Conservation (phyloP, 345 rosid genomes). For the Erodium maritimum region DNA sequence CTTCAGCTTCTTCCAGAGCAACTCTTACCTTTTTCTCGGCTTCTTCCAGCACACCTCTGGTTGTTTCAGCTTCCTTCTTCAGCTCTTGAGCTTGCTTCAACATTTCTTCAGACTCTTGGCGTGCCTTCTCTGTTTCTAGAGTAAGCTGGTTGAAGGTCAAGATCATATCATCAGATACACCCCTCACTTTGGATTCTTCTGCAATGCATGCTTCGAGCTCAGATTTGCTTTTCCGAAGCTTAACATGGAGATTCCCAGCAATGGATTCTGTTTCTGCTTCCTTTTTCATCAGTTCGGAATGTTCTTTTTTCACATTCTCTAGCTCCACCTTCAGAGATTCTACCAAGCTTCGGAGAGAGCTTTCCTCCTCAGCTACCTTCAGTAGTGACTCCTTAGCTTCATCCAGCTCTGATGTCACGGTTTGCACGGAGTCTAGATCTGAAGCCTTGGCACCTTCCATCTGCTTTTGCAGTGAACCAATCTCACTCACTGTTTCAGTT, state of each 20-base stretch:
- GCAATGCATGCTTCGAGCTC: constrained; percentile 63
- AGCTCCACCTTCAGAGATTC: constrained; percentile 65
- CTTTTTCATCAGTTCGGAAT: constrained; percentile 56
- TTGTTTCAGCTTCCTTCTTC: constrained; percentile 38
- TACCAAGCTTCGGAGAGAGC: constrained; percentile 40
- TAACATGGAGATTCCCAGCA: constrained; percentile 73
- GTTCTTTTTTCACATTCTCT: constrained; percentile 65
- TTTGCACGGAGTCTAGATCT: constrained; percentile 59
- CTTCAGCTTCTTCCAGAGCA: constrained; percentile 32
- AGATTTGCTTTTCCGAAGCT: constrained; percentile 61
- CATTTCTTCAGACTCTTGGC: constrained; percentile 40
- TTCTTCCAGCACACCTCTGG: constrained; percentile 23
- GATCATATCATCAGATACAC: constrained; percentile 28
- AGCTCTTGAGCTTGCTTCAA: constrained; percentile 22
- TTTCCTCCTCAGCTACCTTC: constrained; percentile 71
- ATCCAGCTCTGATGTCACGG: constrained; percentile 61
- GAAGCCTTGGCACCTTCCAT: constrained; percentile 67
- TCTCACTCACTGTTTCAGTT: constrained; percentile 48
- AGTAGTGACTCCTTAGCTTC: constrained; percentile 73
- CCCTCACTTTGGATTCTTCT: constrained; percentile 58
- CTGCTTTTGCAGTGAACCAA: constrained; percentile 46
- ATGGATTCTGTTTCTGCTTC: constrained; percentile 81
- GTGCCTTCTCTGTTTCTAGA: constrained; percentile 38
- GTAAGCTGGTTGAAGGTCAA: constrained; percentile 20
- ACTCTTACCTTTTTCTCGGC: constrained; percentile 36